Evolutionary conservation across 805 yeast genomes (phyloP).

Genomic region (Zygosaccharomyces siamensis): DNA sequence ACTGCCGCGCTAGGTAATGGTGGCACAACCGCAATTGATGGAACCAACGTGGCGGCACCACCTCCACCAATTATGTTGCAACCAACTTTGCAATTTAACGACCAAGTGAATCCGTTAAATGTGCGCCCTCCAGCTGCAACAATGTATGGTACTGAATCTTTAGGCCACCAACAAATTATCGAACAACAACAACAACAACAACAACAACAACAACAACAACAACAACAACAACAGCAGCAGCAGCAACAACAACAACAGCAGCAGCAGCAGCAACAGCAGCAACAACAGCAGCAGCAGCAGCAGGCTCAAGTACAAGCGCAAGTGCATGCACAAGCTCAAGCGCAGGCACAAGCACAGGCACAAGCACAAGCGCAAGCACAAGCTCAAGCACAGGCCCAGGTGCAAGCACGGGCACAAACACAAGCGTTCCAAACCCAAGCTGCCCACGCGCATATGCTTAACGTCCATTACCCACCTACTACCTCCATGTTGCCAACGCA

Average conservation of each 20-base stretch:
- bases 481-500: constrained; percentile 1
- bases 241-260: too few species aligned
- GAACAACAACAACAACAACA: constrained; percentile 18
- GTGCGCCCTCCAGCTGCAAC: constrained; percentile 23
- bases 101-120: constrained; percentile 31
- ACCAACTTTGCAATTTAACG: constrained; percentile 32
- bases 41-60: constrained; percentile 12
- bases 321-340: constrained; percentile 15
- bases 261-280: too few species aligned
- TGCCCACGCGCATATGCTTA: constrained; percentile 1
- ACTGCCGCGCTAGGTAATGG: constrained; percentile 10
- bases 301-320: constrained; percentile 21
- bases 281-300: constrained; percentile 17
- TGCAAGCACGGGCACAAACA: constrained; percentile 8
- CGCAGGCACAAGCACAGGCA: constrained; percentile 12
- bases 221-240: constrained; percentile 23
- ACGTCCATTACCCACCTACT: constrained; percentile 4
- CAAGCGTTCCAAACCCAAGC: constrained; percentile 9
- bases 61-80: constrained; percentile 32
- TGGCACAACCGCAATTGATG: constrained; percentile 9
- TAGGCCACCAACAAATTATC: constrained; percentile 11
- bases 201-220: constrained; percentile 15
- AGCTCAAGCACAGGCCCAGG: constrained; percentile 15
- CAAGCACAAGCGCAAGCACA: constrained; percentile 1
- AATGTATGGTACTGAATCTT: constrained; percentile 18